Evolutionary conservation across 2,329 filamentous ascomycete genomes (phyloP), one percentile per base, ranked within the genome.

Genomic region (Claviceps digitariae): DNA sequence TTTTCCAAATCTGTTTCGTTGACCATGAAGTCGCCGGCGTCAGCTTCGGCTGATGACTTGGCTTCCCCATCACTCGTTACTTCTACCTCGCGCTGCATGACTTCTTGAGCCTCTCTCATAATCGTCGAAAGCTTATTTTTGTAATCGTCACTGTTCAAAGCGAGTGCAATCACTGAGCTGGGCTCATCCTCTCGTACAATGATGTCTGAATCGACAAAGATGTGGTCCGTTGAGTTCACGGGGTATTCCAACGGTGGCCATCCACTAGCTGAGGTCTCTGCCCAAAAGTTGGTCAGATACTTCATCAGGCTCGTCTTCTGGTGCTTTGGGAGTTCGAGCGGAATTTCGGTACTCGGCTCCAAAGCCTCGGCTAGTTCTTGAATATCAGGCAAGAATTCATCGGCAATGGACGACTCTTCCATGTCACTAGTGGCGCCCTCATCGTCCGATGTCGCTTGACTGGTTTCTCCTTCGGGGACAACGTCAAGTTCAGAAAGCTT

Each of bases 131-230:
- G 74, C 67, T 95, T 96, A 44, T 77, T 77, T 57, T 84, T 80
- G 66, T 98, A 98, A 64, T 96, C 90, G 53, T 86, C 80, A 15
- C 87, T 95, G 59, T 86, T 89, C 21, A 98, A 74, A 1, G 91
- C 90, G 63, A 98, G 87, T 0, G 94, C 93, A 62, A 98, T 93
- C 43, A 98, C 79, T 2, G 93, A 97, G 63, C 90, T 96, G 2
- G 93, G 93, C 69, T 98, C 93, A 66, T 98, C 93, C 68, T 98
- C 93, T 41, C 93, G 83, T 40, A 98, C 90, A 60, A 98, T 95
- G 57, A 98, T 90, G 66, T 98, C 89, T 9, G 90, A 95, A 69
- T 98, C 90, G 52, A 90, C 87, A 70, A 97, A 97, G 48, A 98
- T 90, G 66, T 98, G 93, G 65, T 98, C 93, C 17, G 84, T 87